Evolutionary conservation across 768 basidiomycete genomes (phyloP).

Genomic region (Tephrocybe sp.): DNA sequence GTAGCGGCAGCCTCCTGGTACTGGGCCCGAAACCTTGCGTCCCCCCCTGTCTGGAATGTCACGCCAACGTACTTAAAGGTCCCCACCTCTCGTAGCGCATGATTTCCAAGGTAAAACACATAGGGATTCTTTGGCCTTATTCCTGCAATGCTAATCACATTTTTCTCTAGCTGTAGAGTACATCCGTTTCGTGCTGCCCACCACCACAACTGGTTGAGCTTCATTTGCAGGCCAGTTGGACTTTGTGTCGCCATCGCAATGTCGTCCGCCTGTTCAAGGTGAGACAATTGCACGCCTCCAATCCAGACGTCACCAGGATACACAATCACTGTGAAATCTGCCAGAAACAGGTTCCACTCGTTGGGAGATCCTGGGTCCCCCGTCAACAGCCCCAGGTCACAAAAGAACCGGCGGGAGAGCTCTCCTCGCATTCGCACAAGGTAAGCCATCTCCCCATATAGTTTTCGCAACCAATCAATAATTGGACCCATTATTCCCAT

Average conservation of each 20-base stretch:
- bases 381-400: background rate
- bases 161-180: background rate
- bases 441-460: background rate
- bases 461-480: background rate
- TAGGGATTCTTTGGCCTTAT: background rate
- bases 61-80: background rate
- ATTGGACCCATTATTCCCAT: background rate
- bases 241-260: background rate
- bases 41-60: background rate
- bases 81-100: background rate
- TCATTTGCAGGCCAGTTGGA: background rate
- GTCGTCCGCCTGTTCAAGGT: background rate
- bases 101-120: background rate
- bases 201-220: background rate
- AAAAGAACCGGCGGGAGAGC: background rate
- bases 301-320: background rate
- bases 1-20: background rate
- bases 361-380: background rate
- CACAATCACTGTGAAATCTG: background rate
- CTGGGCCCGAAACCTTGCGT: background rate
- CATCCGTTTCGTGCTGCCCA: background rate
- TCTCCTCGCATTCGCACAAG: background rate
- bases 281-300: background rate
- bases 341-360: background rate
- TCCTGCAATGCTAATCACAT: background rate